Percentiles rank a stretch among this genome's conserved stretches.
Evolutionary conservation across 2,329 filamentous ascomycete genomes (phyloP).

Genomic region (Karstenula rhodostoma): DNA sequence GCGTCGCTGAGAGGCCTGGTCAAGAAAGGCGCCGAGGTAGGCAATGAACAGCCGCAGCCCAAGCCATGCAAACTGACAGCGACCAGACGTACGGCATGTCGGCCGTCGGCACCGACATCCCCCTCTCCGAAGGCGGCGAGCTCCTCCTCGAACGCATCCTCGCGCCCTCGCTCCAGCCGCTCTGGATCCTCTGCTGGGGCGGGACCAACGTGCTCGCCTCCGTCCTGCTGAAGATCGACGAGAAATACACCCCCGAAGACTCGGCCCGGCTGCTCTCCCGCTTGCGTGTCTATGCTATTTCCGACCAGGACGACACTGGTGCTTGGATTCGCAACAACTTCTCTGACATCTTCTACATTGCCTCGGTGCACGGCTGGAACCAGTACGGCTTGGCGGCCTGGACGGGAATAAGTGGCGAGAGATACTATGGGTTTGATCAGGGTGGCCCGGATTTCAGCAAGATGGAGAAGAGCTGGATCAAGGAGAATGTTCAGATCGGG

Average conservation of each 20-base stretch:
- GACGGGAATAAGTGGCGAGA: conserved; percentile 64
- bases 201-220: conserved; percentile 63
- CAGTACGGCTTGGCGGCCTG: conserved; percentile 64
- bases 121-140: conserved; percentile 54
- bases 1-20: conserved; percentile 35
- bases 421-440: conserved; percentile 57
- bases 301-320: conserved; percentile 67
- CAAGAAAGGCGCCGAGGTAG: conserved; percentile 43
- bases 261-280: conserved; percentile 43
- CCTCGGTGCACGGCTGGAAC: conserved; percentile 64
- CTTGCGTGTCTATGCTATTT: conserved; percentile 57
- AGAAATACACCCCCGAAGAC: conserved; percentile 42
- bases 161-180: conserved; percentile 50
- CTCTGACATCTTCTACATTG: conserved; percentile 65
- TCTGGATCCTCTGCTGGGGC: conserved; percentile 64
- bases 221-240: conserved; percentile 54
- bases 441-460: conserved; percentile 59
- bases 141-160: conserved; percentile 56
- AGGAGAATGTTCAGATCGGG: conserved; percentile 62
- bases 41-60: neutral
- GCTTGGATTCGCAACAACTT: conserved; percentile 64
- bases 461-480: conserved; percentile 61
- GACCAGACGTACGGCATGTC: conserved; percentile 50
- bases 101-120: conserved; percentile 39
- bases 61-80: neutral